Evolutionary conservation across 2,329 filamentous ascomycete genomes (phyloP).

Genomic region (Beauveria medogensis): DNA sequence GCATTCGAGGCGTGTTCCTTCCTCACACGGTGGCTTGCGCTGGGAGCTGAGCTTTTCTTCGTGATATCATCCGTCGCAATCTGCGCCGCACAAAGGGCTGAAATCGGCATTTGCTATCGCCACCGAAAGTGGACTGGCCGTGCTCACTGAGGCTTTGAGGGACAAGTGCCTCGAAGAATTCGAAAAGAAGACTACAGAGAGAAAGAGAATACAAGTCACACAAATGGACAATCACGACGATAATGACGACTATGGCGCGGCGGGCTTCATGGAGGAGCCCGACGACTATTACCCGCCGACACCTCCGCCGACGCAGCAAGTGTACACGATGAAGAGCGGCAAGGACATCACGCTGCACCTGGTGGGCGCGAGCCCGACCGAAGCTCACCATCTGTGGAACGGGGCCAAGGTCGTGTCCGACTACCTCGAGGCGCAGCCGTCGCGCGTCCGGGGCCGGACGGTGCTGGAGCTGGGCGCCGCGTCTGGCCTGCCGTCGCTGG

Average conservation of each 20-base stretch:
- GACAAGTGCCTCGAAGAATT: background rate
- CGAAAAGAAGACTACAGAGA: background rate
- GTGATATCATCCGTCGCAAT: constrained; percentile 2
- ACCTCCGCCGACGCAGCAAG: constrained; percentile 64
- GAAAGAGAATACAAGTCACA: background rate
- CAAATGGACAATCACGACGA: constrained; percentile 11
- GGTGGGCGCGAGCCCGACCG: constrained; percentile 80
- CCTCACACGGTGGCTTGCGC: background rate
- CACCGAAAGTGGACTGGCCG: background rate
- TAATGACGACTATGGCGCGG: constrained; percentile 29
- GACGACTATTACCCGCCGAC: constrained; percentile 72
- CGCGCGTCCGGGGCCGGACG: constrained; percentile 56
- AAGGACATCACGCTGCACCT: constrained; percentile 62
- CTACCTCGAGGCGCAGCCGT: constrained; percentile 66
- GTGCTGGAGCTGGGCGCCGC: constrained; percentile 86
- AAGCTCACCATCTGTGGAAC: constrained; percentile 90
- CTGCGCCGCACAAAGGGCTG: background rate
- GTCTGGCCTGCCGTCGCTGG: constrained; percentile 73
- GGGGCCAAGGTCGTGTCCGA: constrained; percentile 69
- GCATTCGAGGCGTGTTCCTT: no score
- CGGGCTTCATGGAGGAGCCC: constrained; percentile 69
- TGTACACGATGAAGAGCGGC: constrained; percentile 62
- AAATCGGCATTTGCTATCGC: background rate
- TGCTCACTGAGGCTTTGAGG: background rate
- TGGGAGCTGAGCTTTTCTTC: background rate